These are phyloP conservation scores for Stemphylium vesicarium DNA, from an alignment of 2,329 filamentous ascomycete species.

Conservation along the genomic window DNA sequence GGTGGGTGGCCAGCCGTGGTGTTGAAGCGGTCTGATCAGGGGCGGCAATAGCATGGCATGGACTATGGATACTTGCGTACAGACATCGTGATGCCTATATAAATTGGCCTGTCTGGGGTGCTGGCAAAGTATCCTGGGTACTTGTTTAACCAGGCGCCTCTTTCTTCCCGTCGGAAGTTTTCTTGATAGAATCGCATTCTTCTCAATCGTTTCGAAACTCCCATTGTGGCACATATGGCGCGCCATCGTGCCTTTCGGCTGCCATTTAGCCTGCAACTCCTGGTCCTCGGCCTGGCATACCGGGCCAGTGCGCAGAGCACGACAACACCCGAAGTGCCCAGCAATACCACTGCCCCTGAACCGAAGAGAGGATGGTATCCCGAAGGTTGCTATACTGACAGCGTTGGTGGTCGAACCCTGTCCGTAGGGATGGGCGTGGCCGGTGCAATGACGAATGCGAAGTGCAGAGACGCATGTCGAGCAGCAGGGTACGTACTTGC, in stretches of 20 bases:
- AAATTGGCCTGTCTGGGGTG: background rate
- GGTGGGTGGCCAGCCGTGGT: background rate
- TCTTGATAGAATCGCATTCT: background rate
- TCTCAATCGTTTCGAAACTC: slow-evolving; percentile 1
- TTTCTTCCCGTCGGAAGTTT: background rate
- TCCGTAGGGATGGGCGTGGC: slow-evolving; percentile 19
- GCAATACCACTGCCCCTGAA: slow-evolving; percentile 28
- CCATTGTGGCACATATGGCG: slow-evolving; percentile 3
- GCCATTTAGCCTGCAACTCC: slow-evolving; percentile 1
- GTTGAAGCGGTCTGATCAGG: background rate
- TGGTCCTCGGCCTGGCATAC: slow-evolving; percentile 5
- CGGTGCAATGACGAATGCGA: slow-evolving; percentile 31
- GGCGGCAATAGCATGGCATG: background rate
- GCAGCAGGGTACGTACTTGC: slow-evolving; percentile 22
- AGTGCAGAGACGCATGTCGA: slow-evolving; percentile 30
- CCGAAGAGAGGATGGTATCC: slow-evolving; percentile 27
- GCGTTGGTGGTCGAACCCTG: slow-evolving; percentile 25
- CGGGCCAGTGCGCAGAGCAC: slow-evolving; percentile 5
- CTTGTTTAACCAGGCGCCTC: slow-evolving; percentile 3
- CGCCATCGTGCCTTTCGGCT: slow-evolving; percentile 2
- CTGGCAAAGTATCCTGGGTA: background rate
- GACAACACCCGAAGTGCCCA: background rate
- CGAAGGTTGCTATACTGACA: slow-evolving; percentile 35
- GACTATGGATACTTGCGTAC: background rate
- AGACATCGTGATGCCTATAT: slow-evolving; percentile 4